These are phyloP conservation scores for Iberis pinnata DNA, from an alignment of 345 rosid species.

Conservation along the genomic window DNA sequence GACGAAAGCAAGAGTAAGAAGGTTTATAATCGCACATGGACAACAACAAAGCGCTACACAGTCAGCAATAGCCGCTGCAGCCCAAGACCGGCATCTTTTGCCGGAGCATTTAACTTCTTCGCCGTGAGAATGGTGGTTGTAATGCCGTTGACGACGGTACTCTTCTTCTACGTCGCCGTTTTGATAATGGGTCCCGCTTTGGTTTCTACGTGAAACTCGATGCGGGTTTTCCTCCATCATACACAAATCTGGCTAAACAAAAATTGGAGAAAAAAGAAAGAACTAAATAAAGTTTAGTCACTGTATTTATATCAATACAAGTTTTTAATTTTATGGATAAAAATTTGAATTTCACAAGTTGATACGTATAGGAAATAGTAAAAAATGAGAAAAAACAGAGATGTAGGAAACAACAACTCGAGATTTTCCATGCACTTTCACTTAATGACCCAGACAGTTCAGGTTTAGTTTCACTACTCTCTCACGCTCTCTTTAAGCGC, in stretches of 20 bases:
- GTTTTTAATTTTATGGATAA: conserved; percentile 17
- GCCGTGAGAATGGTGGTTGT: conserved; percentile 24
- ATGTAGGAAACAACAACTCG: conserved; percentile 33
- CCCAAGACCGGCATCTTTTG: conserved; percentile 59
- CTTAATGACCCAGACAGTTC: conserved; percentile 29
- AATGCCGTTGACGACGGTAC: conserved; percentile 22
- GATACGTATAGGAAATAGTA: conserved; percentile 35
- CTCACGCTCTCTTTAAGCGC: conserved; percentile 15
- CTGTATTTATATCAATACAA: neutral
- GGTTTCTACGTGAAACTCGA: conserved; percentile 36
- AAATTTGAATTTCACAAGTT: conserved; percentile 26
- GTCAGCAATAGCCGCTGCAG: conserved; percentile 65
- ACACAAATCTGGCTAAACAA: neutral
- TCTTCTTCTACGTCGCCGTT: conserved; percentile 20
- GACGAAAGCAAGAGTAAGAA: conserved; percentile 58
- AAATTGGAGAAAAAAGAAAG: neutral
- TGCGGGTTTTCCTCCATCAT: conserved; percentile 43
- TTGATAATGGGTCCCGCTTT: conserved; percentile 17
- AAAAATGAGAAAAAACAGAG: conserved; percentile 17
- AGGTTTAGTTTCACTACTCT: conserved; percentile 15
- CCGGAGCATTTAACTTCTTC: conserved; percentile 47
- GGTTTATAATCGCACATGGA: conserved; percentile 66
- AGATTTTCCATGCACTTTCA: conserved; percentile 38
- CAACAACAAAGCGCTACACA: conserved; percentile 88
- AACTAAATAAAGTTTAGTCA: neutral